A percentile compares a stretch with the other conserved stretches of the same genome.
phyloP scores from a whole-genome alignment of 2,329 filamentous ascomycete genomes.

The Trichoderma endophyticum region DNA sequence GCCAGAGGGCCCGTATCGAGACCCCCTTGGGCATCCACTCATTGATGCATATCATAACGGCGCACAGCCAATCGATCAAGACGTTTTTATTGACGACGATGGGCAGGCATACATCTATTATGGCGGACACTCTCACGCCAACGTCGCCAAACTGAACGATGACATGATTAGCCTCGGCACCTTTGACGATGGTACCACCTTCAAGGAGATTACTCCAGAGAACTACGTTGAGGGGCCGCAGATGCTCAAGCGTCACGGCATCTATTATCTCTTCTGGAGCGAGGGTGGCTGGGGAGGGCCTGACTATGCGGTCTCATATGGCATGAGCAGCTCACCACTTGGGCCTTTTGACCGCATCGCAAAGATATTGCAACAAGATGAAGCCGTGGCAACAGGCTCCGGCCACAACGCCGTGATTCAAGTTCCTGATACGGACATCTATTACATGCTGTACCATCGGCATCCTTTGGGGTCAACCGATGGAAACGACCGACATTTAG shows the following conservation, averaged over 20 bases:
- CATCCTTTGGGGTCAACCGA: conserved; percentile 41
- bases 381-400: conserved; percentile 40
- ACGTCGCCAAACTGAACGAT: conserved; percentile 41
- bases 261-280: conserved; percentile 47
- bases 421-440: conserved; percentile 44
- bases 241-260: conserved; percentile 43
- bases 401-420: conserved; percentile 45
- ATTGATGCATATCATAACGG: conserved; percentile 40
- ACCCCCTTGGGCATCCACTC: conserved; percentile 35
- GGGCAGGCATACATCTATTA: conserved; percentile 43
- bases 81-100: conserved; percentile 41
- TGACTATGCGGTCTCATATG: conserved; percentile 46
- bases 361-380: conserved; percentile 41
- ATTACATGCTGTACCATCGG: conserved; percentile 48
- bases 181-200: conserved; percentile 39
- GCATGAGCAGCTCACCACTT: conserved; percentile 36
- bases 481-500: conserved; percentile 45
- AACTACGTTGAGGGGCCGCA: conserved; percentile 38
- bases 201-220: conserved; percentile 45
- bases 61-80: conserved; percentile 45
- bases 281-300: conserved; percentile 48
- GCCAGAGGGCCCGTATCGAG: conserved; percentile 36
- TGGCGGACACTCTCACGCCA: conserved; percentile 37
- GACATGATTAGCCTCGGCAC: conserved; percentile 42
- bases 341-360: conserved; percentile 42